Evolutionary conservation across 371 early-diverging fungal genomes (phyloP).

Genomic region (Haplosporangium sp.): DNA sequence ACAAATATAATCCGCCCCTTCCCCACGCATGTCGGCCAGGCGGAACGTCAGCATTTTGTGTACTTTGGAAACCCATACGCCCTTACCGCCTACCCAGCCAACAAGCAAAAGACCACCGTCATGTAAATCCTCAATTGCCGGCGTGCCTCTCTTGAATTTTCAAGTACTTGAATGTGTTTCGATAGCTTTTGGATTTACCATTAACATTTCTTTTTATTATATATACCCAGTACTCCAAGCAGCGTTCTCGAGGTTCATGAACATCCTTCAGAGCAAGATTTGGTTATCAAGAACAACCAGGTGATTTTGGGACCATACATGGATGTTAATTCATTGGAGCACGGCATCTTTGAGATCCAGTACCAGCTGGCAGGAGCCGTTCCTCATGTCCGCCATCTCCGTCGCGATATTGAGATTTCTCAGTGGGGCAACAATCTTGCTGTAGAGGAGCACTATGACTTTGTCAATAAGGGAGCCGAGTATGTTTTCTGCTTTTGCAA

Average conservation of each 20-base stretch:
- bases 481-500: constrained; percentile 50
- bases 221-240: constrained; percentile 25
- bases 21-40: constrained; percentile 79
- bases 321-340: constrained; percentile 46
- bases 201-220: background rate
- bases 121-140: constrained; percentile 59
- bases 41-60: constrained; percentile 72
- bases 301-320: constrained; percentile 85
- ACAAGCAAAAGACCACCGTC: constrained; percentile 85
- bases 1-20: constrained; percentile 69
- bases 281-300: constrained; percentile 62
- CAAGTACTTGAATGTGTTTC: background rate
- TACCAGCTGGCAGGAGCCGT: constrained; percentile 75
- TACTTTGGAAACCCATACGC: constrained; percentile 74
- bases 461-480: constrained; percentile 87
- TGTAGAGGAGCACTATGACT: constrained; percentile 85
- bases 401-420: constrained; percentile 84
- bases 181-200: background rate
- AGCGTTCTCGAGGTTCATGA: constrained; percentile 26
- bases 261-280: constrained; percentile 28
- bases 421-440: constrained; percentile 88
- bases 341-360: constrained; percentile 69
- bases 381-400: constrained; percentile 70
- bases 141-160: background rate
- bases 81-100: constrained; percentile 73